Conservation (phyloP, 768 basidiomycete species). For the Suillus alpinus region DNA sequence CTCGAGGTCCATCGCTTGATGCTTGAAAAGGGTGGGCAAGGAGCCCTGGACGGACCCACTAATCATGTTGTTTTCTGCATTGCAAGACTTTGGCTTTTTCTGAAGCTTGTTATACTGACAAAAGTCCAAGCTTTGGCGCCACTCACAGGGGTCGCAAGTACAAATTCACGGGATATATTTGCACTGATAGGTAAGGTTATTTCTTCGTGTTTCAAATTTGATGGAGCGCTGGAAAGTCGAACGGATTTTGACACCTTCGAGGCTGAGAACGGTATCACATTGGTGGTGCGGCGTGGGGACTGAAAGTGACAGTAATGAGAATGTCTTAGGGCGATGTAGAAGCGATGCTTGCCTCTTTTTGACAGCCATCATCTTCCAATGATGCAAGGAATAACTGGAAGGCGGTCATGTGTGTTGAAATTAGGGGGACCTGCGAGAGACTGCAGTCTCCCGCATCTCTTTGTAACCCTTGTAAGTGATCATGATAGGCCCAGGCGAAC, state of each 20-base stretch:
- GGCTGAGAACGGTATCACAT: neutral
- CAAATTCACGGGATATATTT: neutral
- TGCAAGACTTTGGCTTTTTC: neutral
- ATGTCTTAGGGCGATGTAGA: neutral
- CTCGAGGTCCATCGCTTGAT: constrained; percentile 2
- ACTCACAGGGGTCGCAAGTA: neutral
- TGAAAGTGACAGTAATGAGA: neutral
- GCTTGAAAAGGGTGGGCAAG: neutral
- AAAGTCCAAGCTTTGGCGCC: neutral
- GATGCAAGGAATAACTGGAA: neutral
- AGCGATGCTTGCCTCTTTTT: neutral
- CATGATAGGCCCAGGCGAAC: neutral
- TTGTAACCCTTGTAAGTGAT: neutral
- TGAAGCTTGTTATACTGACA: neutral
- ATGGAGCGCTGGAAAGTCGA: neutral
- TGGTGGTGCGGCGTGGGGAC: neutral
- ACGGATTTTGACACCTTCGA: neutral
- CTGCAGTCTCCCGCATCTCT: neutral
- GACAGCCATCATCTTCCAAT: neutral
- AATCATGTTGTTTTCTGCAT: neutral
- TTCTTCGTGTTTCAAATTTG: neutral
- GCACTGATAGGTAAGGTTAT: neutral
- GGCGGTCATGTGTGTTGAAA: neutral
- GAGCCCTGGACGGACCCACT: neutral
- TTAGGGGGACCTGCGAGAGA: neutral